Conservation (phyloP, 2,329 filamentous ascomycete species). For the Arthrobotrys pseudoclavata region DNA sequence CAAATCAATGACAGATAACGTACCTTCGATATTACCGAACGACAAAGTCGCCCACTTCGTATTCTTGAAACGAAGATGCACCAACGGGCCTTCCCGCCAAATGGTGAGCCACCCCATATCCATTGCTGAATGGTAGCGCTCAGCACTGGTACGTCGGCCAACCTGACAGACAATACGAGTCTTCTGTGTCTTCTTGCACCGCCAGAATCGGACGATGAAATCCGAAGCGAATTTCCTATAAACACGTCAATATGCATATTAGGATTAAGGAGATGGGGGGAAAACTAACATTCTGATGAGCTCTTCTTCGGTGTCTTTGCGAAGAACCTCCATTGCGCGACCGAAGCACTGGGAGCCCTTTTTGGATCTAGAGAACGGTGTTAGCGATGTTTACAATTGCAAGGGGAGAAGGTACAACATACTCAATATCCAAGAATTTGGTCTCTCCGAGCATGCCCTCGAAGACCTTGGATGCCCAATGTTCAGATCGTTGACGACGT, state of each 20-base stretch:
- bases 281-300: conserved; percentile 63
- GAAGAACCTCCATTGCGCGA: conserved; percentile 62
- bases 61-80: conserved; percentile 62
- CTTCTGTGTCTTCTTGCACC: conserved; percentile 62
- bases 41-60: conserved; percentile 63
- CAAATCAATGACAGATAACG: conserved; percentile 38
- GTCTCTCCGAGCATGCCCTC: conserved; percentile 46
- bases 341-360: conserved; percentile 63
- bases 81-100: conserved; percentile 61
- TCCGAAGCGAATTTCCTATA: conserved; percentile 63
- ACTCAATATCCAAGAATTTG: conserved; percentile 54
- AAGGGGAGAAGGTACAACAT: conserved; percentile 15
- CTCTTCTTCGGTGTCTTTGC: conserved; percentile 63
- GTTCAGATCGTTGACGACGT: conserved; percentile 39
- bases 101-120: conserved; percentile 63
- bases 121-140: conserved; percentile 62
- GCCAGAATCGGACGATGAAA: conserved; percentile 63
- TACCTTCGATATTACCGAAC: conserved; percentile 63
- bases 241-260: conserved; percentile 57
- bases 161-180: conserved; percentile 63
- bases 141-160: conserved; percentile 60
- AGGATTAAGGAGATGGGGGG: not conserved
- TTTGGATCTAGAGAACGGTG: conserved; percentile 47
- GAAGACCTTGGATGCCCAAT: conserved; percentile 58
- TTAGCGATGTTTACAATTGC: conserved; percentile 40